Percentiles rank a stretch among this genome's conserved stretches.
Conservation (phyloP, 129 eudicot genomes). For the Solidago caesia region DNA sequence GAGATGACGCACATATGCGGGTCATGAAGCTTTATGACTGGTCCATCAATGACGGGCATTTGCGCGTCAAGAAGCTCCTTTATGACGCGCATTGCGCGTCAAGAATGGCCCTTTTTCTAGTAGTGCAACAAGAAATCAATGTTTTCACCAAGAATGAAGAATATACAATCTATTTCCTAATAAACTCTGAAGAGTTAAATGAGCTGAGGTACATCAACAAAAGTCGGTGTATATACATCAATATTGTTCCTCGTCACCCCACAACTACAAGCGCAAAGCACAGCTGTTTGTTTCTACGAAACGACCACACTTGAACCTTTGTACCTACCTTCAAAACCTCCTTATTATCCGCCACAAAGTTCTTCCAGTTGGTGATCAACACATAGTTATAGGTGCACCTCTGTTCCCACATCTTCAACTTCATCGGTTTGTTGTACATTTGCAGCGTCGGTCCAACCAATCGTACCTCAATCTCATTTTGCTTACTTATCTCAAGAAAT, state of each 20-base stretch:
- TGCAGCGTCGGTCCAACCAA: slow-evolving; percentile 8
- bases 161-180: too few species aligned
- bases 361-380: slow-evolving; percentile 15
- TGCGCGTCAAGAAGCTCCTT: too few species aligned
- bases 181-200: too few species aligned
- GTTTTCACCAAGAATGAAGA: too few species aligned
- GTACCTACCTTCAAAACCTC: neutral
- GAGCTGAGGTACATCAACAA: too few species aligned
- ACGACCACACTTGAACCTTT: slow-evolving; percentile 24
- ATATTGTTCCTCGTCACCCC: neutral
- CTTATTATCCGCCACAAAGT: neutral
- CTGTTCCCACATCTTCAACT: neutral
- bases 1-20: too few species aligned
- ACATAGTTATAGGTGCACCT: neutral
- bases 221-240: too few species aligned
- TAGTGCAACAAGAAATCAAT: too few species aligned
- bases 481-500: neutral
- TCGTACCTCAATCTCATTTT: neutral
- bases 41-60: too few species aligned
- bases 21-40: too few species aligned
- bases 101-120: too few species aligned
- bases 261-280: slow-evolving; percentile 18
- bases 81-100: too few species aligned
- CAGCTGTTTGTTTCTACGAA: neutral
- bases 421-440: neutral